phyloP scores from a whole-genome alignment of 306 rosid species.

The Urtica urens region DNA sequence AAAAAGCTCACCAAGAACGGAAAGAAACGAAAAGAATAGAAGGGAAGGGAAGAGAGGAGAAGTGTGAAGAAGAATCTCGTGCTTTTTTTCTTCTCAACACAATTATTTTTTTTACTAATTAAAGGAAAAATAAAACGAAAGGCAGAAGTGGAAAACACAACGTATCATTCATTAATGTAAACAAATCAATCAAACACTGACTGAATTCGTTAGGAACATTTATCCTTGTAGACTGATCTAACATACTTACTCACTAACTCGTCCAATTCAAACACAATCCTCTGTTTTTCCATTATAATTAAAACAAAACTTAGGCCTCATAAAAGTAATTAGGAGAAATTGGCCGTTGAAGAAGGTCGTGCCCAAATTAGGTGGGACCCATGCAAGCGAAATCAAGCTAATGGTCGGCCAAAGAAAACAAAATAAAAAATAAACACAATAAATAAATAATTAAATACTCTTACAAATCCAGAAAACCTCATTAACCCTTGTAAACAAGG shows the following conservation, averaged over 20 bases:
- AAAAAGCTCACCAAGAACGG: too few species aligned
- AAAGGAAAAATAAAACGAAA: background rate
- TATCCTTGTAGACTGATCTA: too few species aligned
- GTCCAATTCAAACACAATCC: too few species aligned
- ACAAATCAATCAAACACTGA: too few species aligned
- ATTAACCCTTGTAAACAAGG: constrained; percentile 20
- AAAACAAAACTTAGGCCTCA: too few species aligned
- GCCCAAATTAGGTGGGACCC: constrained; percentile 28
- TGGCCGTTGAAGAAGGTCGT: constrained; percentile 32
- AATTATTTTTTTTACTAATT: too few species aligned
- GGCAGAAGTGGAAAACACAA: background rate
- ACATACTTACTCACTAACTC: too few species aligned
- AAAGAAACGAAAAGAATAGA: background rate
- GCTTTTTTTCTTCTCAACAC: background rate
- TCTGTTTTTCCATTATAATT: too few species aligned
- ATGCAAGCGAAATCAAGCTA: constrained; percentile 55
- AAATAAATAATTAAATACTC: background rate
- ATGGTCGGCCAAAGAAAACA: constrained; percentile 46
- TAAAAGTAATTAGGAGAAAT: background rate
- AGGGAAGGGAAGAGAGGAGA: background rate
- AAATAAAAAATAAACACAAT: background rate
- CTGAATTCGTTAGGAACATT: too few species aligned
- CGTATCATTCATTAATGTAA: too few species aligned
- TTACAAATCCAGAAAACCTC: background rate
- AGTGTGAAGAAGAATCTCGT: background rate